Evolutionary conservation across 306 rosid species (phyloP).

Genomic region (Bauhinia variegata): DNA sequence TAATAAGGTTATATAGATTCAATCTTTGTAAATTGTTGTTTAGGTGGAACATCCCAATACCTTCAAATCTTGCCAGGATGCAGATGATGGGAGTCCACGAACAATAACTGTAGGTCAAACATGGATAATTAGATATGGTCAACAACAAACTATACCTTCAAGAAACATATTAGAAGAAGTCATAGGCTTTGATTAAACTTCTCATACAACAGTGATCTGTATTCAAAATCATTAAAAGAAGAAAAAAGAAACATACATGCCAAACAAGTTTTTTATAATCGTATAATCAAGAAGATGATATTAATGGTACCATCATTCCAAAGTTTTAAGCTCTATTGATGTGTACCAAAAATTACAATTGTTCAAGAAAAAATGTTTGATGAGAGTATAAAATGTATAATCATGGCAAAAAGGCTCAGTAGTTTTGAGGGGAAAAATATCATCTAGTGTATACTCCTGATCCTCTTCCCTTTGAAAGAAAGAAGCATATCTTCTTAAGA

Average conservation of each 20-base stretch:
- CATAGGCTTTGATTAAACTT: neutral
- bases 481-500: neutral
- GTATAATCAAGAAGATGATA: neutral
- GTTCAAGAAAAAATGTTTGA: neutral
- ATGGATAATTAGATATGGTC: neutral
- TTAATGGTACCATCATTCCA: neutral
- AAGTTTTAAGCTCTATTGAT: neutral
- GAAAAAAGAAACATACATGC: slow-evolving; percentile 2
- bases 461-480: neutral
- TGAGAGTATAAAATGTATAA: neutral
- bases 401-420: slow-evolving; percentile 5
- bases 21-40: neutral
- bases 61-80: slow-evolving; percentile 99
- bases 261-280: slow-evolving; percentile 12
- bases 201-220: neutral
- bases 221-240: neutral
- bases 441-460: neutral
- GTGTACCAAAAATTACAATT: neutral
- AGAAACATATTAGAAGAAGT: neutral
- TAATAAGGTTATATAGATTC: neutral
- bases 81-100: slow-evolving; percentile 98
- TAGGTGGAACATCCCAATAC: slow-evolving; percentile 42
- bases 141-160: neutral
- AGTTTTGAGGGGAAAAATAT: neutral
- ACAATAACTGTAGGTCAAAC: slow-evolving; percentile 70